These are phyloP conservation scores for Botryotinia narcissicola DNA, from an alignment of 2,329 filamentous ascomycete species.

Conservation along the genomic window DNA sequence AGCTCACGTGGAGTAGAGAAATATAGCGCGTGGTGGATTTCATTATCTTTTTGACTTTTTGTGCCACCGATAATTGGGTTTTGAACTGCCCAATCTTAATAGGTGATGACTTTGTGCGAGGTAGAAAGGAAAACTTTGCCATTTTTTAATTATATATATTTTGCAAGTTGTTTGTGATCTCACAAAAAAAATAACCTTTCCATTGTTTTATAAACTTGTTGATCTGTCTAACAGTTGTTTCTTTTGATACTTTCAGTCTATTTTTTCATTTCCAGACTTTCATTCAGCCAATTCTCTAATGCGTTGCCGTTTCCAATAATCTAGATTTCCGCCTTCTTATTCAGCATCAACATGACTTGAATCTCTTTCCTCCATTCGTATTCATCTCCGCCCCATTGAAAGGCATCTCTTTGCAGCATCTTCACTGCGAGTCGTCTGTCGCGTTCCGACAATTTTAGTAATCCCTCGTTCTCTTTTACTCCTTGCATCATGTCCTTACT, in stretches of 20 bases:
- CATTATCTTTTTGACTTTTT: not conserved
- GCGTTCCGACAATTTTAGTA: conserved; percentile 22
- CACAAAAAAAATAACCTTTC: too few species aligned
- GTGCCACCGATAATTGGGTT: not conserved
- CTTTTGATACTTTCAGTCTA: not conserved
- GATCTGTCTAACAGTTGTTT: not conserved
- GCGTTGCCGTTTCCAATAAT: conserved; percentile 50
- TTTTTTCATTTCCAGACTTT: conserved; percentile 19
- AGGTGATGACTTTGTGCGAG: too few species aligned
- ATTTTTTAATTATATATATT: not conserved
- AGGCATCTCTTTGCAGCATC: conserved; percentile 49
- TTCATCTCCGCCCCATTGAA: conserved; percentile 36
- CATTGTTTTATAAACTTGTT: not conserved
- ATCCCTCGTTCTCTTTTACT: conserved; percentile 9
- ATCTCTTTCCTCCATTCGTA: conserved; percentile 53
- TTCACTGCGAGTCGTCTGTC: conserved; percentile 56
- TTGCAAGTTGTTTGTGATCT: not conserved
- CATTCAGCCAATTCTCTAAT: conserved; percentile 37
- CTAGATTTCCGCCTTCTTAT: conserved; percentile 76
- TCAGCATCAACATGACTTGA: conserved; percentile 71
- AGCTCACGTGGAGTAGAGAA: not conserved
- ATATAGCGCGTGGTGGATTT: not conserved
- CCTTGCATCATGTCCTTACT: conserved; percentile 34
- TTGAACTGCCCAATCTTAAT: not conserved
- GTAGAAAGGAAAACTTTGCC: not conserved